Conservation (phyloP, 2,329 filamentous ascomycete genomes). For the Botrytis galanthina region DNA sequence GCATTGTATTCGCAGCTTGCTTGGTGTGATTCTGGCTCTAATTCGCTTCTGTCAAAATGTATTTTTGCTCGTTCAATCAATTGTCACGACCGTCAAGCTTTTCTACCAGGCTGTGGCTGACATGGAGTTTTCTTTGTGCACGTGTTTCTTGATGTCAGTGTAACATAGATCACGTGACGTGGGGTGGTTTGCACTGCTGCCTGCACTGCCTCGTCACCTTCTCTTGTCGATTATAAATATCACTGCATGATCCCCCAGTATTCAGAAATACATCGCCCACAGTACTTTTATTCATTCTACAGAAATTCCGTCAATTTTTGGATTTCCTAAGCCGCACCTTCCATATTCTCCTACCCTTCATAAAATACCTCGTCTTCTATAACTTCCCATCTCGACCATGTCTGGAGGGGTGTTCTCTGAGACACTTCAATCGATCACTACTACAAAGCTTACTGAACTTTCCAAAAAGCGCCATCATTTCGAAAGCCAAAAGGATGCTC, state of each 20-base stretch:
- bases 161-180: not conserved
- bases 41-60: not conserved
- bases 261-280: not conserved
- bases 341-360: not conserved
- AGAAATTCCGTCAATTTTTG: not conserved
- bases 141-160: not conserved
- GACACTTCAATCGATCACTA: conserved; percentile 54
- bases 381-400: conserved; percentile 33
- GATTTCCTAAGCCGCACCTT: not conserved
- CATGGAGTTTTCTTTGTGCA: not conserved
- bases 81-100: not conserved
- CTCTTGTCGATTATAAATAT: not conserved
- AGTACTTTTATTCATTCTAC: not conserved
- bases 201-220: not conserved
- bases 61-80: not conserved
- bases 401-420: conserved; percentile 45
- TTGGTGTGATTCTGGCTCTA: not conserved
- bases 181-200: not conserved
- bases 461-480: conserved; percentile 51
- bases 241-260: not conserved
- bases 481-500: conserved; percentile 45
- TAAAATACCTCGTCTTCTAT: not conserved
- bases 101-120: not conserved
- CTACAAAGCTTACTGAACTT: conserved; percentile 56
- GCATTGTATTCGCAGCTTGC: too few species aligned